Percentiles rank a stretch among this genome's conserved stretches.
These are phyloP conservation scores for Cladophialophora bantiana DNA, from an alignment of 2,329 filamentous ascomycete genomes.

Conservation along the genomic window DNA sequence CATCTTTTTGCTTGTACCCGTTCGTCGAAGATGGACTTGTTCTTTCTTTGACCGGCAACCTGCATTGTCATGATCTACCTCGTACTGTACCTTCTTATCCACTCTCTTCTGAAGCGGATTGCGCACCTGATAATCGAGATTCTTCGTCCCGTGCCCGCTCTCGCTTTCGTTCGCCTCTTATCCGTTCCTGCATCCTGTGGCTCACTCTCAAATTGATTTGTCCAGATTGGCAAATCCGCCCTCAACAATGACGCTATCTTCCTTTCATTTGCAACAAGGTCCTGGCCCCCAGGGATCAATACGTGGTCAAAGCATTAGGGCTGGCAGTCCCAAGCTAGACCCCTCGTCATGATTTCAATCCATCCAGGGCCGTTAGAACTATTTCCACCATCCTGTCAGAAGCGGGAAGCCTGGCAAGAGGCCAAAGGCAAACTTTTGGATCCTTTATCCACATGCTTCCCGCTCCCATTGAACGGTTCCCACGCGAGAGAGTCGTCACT, in stretches of 20 bases:
- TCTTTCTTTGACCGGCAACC: slow-evolving; percentile 8
- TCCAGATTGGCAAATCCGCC: slow-evolving; percentile 21
- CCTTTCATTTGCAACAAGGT: slow-evolving; percentile 14
- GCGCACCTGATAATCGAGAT: slow-evolving; percentile 22
- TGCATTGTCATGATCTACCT: slow-evolving; percentile 5
- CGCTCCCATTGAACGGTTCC: neutral
- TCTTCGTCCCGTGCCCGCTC: slow-evolving; percentile 12
- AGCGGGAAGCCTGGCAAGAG: slow-evolving; percentile 6
- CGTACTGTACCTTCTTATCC: neutral
- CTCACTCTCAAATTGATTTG: slow-evolving; percentile 3
- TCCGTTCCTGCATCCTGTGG: slow-evolving; percentile 18
- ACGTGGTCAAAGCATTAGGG: slow-evolving; percentile 8
- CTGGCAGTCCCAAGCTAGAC: slow-evolving; percentile 12
- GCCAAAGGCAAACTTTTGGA: slow-evolving; percentile 6
- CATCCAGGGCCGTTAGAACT: slow-evolving; percentile 8
- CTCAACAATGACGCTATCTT: slow-evolving; percentile 26
- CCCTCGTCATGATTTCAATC: slow-evolving; percentile 11
- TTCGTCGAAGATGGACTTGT: slow-evolving; percentile 2
- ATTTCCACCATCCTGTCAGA: slow-evolving; percentile 5
- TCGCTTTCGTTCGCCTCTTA: slow-evolving; percentile 10
- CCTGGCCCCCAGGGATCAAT: slow-evolving; percentile 5
- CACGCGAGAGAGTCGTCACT: neutral
- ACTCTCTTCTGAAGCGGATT: slow-evolving; percentile 18
- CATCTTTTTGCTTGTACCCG: slow-evolving; percentile 3
- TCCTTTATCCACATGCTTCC: slow-evolving; percentile 4